Base-by-base conservation (phyloP, 129 eudicot genomes). In the Escallonia rubra region DNA sequence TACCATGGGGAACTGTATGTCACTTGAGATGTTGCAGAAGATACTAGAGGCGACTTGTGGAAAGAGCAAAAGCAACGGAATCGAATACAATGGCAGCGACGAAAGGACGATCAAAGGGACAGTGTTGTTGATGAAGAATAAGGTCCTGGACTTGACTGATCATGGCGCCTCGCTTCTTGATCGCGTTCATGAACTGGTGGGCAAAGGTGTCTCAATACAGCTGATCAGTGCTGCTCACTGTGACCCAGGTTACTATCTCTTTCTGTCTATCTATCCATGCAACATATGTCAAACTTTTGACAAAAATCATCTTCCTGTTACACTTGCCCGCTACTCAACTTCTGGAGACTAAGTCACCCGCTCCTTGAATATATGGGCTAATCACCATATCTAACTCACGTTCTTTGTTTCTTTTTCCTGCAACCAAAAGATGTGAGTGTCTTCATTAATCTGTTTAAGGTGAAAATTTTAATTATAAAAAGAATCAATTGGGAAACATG, bases 91-190 rank as follows among this genome's bases (percentile, higher is more conserved):
- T 45, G 61, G 57, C 6, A 50, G 41, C 54, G 34, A 23, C 34
- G 34, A 23, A 23, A 68, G 42, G 43, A 73, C 55, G 63, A 73
- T 79, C 43, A 79, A 64, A 64, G 83, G 83, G 59, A 73, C 38
- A 68, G 79, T 79, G 55, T 75, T 73, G 67, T 44, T 79, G 65
- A 69, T 68, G 83, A 73, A 73, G 75, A 78, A 78, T 71, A 78
- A 63, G 14, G 9, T 72, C 64, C 78, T 67, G 0, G 83, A 73
- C 61, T 41, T 62, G 10, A 63, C 57, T 62, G 83, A 78, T 41
- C 60, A 41, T 38, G 76, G 67, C 3, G 72, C 76, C 0, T 49
- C 76, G 7, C 11, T 73, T 73, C n/a, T 68, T 5, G 83, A 79
- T 67, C 58, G 67, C 23, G 59, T 72, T 75, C 62, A 62, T 70